A percentile compares a stretch with the other conserved stretches of the same genome.
These are phyloP conservation scores for Neurospora sp. DNA, from an alignment of 495 filamentous ascomycete species.

Conservation along the genomic window DNA sequence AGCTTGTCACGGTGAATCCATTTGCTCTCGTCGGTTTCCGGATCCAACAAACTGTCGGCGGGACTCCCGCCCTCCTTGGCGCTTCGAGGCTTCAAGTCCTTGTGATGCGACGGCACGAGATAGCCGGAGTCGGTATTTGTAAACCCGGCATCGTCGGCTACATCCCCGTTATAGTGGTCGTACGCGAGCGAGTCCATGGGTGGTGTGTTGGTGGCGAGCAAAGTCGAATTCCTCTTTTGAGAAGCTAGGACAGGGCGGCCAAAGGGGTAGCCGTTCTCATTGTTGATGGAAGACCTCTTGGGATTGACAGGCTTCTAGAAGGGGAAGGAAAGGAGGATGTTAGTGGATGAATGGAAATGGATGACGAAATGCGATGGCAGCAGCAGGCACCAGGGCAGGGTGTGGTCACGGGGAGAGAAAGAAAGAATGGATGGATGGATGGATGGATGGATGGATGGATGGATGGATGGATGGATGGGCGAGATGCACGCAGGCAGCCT, in stretches of 20 bases:
- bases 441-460: background rate
- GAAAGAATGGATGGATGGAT: background rate
- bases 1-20: conserved; percentile 98
- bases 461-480: background rate
- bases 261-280: conserved; percentile 10
- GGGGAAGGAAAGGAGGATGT: conserved; percentile 1
- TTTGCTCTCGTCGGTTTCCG: conserved; percentile 39
- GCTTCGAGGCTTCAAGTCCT: conserved; percentile 34
- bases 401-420: background rate
- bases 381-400: background rate
- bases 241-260: conserved; percentile 10
- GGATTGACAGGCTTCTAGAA: conserved; percentile 13
- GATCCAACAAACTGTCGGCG: conserved; percentile 45
- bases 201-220: conserved; percentile 3
- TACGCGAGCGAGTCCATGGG: conserved; percentile 7
- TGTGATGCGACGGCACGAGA: conserved; percentile 12
- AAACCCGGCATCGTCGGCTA: conserved; percentile 9
- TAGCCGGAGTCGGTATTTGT: conserved; percentile 10
- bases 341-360: background rate
- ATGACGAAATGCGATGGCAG: background rate
- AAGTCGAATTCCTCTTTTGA: conserved; percentile 26
- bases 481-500: background rate
- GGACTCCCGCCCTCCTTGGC: conserved; percentile 46
- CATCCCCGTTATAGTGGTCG: conserved; percentile 11
- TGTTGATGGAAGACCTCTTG: conserved; percentile 5